These are phyloP conservation scores for Cornus controversa DNA, from an alignment of 148 eudicot genomes.

Conservation along the genomic window DNA sequence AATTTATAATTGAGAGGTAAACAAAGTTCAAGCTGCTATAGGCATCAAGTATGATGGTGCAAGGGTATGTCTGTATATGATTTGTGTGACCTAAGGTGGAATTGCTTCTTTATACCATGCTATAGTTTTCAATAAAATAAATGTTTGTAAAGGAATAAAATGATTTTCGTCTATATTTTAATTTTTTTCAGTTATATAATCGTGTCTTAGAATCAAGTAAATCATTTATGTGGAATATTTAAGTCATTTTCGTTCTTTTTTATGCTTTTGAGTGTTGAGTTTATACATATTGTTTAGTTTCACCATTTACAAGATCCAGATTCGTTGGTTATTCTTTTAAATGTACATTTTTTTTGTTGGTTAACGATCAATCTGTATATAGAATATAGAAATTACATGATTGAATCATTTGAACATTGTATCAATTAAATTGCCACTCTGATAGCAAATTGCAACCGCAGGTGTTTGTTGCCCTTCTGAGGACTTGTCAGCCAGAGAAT, in stretches of 20 bases:
- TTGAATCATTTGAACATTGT: background rate
- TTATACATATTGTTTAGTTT: background rate
- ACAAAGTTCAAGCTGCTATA: background rate
- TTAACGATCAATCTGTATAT: background rate
- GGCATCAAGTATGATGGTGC: background rate
- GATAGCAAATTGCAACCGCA: conserved; percentile 31
- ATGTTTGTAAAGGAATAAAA: too few relatives aligned
- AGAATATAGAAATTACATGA: background rate
- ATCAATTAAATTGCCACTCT: background rate
- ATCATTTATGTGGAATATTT: too few relatives aligned
- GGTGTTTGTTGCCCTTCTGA: conserved; percentile 97
- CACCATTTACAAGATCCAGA: background rate
- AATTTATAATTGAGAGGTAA: background rate
- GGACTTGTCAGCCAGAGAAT: conserved; percentile 98
- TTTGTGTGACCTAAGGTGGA: too few relatives aligned
- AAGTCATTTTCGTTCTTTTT: background rate
- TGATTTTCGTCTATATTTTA: background rate
- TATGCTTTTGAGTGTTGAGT: background rate
- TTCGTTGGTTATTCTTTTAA: background rate
- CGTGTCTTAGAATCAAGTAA: background rate
- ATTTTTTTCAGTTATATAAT: too few relatives aligned
- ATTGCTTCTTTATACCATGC: too few relatives aligned
- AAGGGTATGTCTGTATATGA: background rate
- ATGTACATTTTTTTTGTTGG: background rate
- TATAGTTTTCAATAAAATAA: too few relatives aligned